A percentile compares a stretch with the other conserved stretches of the same genome.
phyloP scores from a whole-genome alignment of 192 early-diverging fungal species.

The Coemansia sp. region DNA sequence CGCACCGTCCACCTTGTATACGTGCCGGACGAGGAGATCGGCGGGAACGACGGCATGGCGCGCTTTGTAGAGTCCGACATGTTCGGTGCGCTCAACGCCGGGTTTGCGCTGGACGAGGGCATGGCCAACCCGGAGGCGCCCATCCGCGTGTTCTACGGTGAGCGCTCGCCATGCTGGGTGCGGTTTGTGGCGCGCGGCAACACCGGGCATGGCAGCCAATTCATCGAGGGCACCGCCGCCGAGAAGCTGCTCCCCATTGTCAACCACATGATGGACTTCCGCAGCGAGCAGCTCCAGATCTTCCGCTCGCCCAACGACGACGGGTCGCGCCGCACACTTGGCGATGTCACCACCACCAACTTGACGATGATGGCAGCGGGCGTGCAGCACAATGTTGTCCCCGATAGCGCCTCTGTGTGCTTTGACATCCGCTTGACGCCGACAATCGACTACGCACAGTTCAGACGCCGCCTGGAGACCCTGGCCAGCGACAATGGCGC shows the following conservation, averaged over 20 bases:
- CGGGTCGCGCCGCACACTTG: conserved; percentile 58
- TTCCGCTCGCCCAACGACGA: conserved; percentile 60
- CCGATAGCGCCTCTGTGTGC: conserved; percentile 64
- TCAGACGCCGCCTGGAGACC: conserved; percentile 50
- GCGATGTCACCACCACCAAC: conserved; percentile 83
- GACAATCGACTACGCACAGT: conserved; percentile 62
- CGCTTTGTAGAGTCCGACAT: conserved; percentile 65
- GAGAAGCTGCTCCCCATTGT: conserved; percentile 70
- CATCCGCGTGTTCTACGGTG: conserved; percentile 83
- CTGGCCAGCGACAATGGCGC: conserved; percentile 54
- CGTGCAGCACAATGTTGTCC: conserved; percentile 82
- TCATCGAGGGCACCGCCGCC: conserved; percentile 73
- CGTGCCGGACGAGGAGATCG: conserved; percentile 88
- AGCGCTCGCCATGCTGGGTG: conserved; percentile 86
- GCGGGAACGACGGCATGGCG: conserved; percentile 80
- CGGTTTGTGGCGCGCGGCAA: conserved; percentile 69
- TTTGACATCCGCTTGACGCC: conserved; percentile 83
- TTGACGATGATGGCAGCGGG: conserved; percentile 75
- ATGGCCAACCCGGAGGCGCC: conserved; percentile 68
- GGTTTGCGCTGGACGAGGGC: conserved; percentile 86
- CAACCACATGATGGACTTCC: conserved; percentile 69
- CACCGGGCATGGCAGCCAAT: conserved; percentile 84
- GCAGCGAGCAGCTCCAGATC: conserved; percentile 63
- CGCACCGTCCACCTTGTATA: conserved; percentile 78
- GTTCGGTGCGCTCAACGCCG: conserved; percentile 74